phyloP scores from a whole-genome alignment of 2,329 filamentous ascomycete species.

The Claviceps arundinis region DNA sequence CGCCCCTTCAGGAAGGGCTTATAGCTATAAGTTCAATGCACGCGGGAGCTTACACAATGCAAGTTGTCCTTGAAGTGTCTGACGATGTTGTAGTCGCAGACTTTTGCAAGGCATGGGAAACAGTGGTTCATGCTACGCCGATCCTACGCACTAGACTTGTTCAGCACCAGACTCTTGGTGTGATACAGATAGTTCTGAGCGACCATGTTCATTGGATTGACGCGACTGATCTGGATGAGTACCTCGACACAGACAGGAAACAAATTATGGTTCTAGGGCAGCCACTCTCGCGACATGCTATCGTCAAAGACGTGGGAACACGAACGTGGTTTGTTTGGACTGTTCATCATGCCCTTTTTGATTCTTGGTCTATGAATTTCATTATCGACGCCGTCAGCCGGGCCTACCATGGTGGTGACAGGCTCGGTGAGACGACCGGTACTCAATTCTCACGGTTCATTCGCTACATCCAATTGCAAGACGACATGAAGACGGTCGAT shows the following conservation, averaged over 20 bases:
- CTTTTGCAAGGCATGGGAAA: constrained; percentile 9
- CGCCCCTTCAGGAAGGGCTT: constrained; percentile 25
- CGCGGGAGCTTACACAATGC: constrained; percentile 20
- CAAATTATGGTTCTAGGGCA: constrained; percentile 25
- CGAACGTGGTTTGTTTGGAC: constrained; percentile 25
- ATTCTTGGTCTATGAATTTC: constrained; percentile 31
- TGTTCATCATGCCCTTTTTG: constrained; percentile 38
- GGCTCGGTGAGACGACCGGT: too few relatives aligned
- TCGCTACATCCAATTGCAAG: constrained; percentile 9
- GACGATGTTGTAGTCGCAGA: background rate
- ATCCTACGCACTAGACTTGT: constrained; percentile 34
- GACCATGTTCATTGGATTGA: constrained; percentile 18
- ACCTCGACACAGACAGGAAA: constrained; percentile 22
- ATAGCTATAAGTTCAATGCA: constrained; percentile 20
- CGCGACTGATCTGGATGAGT: constrained; percentile 17
- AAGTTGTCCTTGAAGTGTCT: constrained; percentile 7
- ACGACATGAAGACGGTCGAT: too few relatives aligned
- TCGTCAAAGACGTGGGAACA: constrained; percentile 18
- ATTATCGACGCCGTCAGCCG: constrained; percentile 20
- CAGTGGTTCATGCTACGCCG: background rate
- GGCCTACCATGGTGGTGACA: constrained; percentile 5
- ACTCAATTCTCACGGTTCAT: background rate
- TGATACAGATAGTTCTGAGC: constrained; percentile 30
- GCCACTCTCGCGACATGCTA: constrained; percentile 26
- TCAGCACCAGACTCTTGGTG: constrained; percentile 24